A percentile compares a stretch with the other conserved stretches of the same genome.
These are phyloP conservation scores for Erodium texanum DNA, from an alignment of 441 rosid genomes.

Conservation along the genomic window DNA sequence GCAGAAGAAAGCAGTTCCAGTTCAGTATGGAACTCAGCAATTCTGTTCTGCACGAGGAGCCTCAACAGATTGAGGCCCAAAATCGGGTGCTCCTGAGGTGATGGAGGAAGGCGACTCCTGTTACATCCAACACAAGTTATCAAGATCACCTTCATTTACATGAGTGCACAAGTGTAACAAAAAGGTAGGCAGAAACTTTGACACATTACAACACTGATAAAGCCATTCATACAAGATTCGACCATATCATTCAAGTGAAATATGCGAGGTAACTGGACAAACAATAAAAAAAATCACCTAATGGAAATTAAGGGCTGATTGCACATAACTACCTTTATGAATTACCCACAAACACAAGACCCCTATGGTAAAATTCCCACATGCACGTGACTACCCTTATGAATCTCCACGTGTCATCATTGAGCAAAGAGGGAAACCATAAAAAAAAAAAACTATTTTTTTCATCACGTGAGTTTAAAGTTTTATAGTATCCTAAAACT, in stretches of 20 bases:
- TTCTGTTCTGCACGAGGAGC: slow-evolving; percentile 86
- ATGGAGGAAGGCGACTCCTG: slow-evolving; percentile 61
- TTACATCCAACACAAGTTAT: slow-evolving; percentile 19
- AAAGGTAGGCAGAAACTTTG: neutral
- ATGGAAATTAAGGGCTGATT: too few relatives aligned
- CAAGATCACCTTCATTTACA: slow-evolving; percentile 4
- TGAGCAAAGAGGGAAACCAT: too few relatives aligned
- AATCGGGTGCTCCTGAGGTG: slow-evolving; percentile 73
- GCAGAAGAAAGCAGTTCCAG: slow-evolving; percentile 68
- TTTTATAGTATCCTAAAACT: too few relatives aligned
- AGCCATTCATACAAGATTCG: neutral
- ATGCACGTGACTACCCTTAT: too few relatives aligned
- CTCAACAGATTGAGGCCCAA: slow-evolving; percentile 91
- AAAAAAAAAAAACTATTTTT: too few relatives aligned
- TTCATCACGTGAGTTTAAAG: too few relatives aligned
- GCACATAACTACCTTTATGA: too few relatives aligned
- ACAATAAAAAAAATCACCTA: neutral
- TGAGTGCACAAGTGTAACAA: neutral
- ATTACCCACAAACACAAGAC: too few relatives aligned
- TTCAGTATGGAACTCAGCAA: slow-evolving; percentile 94
- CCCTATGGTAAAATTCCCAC: too few relatives aligned
- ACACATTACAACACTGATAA: neutral
- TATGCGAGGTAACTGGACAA: neutral
- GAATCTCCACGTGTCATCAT: too few relatives aligned
- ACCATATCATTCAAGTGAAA: neutral